phyloP scores from a whole-genome alignment of 2,329 filamentous ascomycete genomes.

The Calonectria honghensis region DNA sequence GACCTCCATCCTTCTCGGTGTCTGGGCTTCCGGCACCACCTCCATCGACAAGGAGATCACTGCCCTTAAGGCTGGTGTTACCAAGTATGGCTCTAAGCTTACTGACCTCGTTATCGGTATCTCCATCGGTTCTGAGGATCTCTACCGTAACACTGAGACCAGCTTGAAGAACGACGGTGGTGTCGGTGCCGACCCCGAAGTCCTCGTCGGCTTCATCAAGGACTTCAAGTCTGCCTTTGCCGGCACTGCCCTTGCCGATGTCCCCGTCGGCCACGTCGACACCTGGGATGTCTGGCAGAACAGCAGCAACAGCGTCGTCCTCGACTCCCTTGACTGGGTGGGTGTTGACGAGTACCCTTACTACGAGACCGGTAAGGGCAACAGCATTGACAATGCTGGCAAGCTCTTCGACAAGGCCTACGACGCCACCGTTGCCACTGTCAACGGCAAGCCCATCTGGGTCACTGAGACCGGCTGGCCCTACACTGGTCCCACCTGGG shows the following conservation, averaged over 20 bases:
- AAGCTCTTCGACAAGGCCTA: conserved; percentile 73
- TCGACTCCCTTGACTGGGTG: conserved; percentile 78
- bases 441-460: conserved; percentile 74
- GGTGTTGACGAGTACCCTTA: conserved; percentile 81
- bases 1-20: conserved; percentile 77
- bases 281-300: conserved; percentile 80
- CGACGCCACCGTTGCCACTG: conserved; percentile 66
- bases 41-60: conserved; percentile 77
- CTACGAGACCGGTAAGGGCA: conserved; percentile 75
- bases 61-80: conserved; percentile 75
- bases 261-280: conserved; percentile 79
- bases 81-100: conserved; percentile 69
- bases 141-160: conserved; percentile 77
- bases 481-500: conserved; percentile 70
- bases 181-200: conserved; percentile 74
- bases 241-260: conserved; percentile 63
- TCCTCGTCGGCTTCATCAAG: conserved; percentile 79
- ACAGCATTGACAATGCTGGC: conserved; percentile 73
- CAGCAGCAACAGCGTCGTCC: conserved; percentile 74
- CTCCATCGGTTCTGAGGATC: conserved; percentile 80
- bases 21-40: conserved; percentile 75
- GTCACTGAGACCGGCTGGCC: conserved; percentile 82
- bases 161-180: conserved; percentile 79
- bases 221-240: conserved; percentile 77
- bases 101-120: conserved; percentile 78